phyloP scores from a whole-genome alignment of 257 asterid species.

The Cordia subcordata region DNA sequence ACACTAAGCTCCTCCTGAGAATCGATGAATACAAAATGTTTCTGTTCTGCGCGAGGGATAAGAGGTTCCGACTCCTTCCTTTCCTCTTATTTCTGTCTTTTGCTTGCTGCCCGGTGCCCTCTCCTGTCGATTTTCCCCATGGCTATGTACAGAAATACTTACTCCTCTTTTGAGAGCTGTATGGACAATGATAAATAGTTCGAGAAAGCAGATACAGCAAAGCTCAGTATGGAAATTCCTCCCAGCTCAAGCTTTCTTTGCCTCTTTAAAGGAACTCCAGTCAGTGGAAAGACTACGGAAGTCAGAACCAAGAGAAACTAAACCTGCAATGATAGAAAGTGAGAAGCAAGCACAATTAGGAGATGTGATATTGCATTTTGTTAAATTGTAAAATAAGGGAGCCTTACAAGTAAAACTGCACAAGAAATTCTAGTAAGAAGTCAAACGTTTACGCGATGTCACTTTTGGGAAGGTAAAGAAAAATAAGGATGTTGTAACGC shows the following conservation, averaged over 20 bases:
- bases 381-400: background rate
- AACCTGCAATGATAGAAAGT: background rate
- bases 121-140: too few relatives aligned
- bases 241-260: background rate
- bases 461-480: constrained; percentile 22
- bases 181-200: background rate
- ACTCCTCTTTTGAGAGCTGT: too few relatives aligned
- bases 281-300: background rate
- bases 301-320: background rate
- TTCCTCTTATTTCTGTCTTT: too few relatives aligned
- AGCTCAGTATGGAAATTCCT: too few relatives aligned
- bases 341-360: background rate
- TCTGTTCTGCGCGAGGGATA: too few relatives aligned
- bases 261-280: background rate
- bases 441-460: background rate
- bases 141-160: too few relatives aligned
- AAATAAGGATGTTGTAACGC: constrained; percentile 91
- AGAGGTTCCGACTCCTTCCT: too few relatives aligned
- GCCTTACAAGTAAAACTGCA: background rate
- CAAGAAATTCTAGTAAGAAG: background rate
- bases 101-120: too few relatives aligned
- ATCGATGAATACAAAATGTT: background rate
- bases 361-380: background rate
- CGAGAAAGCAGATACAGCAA: background rate
- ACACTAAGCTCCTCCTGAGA: background rate